phyloP scores from a whole-genome alignment of 495 filamentous ascomycete genomes.

The Glutinoglossum americanum region DNA sequence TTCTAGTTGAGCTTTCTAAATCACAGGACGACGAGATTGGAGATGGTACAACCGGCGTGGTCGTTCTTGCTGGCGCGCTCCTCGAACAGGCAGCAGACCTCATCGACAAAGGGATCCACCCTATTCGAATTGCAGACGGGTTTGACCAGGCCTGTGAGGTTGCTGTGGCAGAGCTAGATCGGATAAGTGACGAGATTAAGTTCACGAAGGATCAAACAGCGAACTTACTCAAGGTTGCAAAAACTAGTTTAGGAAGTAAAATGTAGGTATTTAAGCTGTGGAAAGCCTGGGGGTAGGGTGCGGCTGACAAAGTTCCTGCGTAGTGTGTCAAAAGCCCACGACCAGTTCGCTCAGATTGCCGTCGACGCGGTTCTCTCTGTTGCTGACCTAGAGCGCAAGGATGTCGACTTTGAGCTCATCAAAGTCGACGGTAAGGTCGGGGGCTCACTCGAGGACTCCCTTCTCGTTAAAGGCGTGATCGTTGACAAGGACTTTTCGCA shows the following conservation, averaged over 20 bases:
- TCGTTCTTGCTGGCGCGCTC: constrained; percentile 85
- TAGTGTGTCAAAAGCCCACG: constrained; percentile 83
- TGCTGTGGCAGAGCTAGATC: constrained; percentile 74
- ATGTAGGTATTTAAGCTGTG: constrained; percentile 29
- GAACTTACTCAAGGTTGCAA: constrained; percentile 82
- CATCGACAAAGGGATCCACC: constrained; percentile 98
- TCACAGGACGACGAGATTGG: constrained; percentile 98
- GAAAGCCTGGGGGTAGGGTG: constrained; percentile 17
- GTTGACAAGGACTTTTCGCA: constrained; percentile 99
- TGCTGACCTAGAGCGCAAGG: constrained; percentile 84
- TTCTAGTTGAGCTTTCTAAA: constrained; percentile 94
- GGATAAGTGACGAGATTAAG: constrained; percentile 74
- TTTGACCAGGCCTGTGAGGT: constrained; percentile 96
- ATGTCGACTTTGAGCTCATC: constrained; percentile 97
- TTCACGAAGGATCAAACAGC: constrained; percentile 56
- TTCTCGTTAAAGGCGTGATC: constrained; percentile 93
- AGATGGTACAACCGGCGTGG: constrained; percentile 94
- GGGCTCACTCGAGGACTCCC: constrained; percentile 78
- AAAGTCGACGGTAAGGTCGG: constrained; percentile 98
- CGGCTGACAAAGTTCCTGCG: not conserved
- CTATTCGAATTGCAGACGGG: constrained; percentile 92
- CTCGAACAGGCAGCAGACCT: constrained; percentile 94
- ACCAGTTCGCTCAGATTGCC: constrained; percentile 93
- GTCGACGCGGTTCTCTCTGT: constrained; percentile 94
- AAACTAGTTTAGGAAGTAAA: constrained; percentile 93